Conservation (phyloP, 2,329 filamentous ascomycete species). For the Colletotrichum orchidophilum region DNA sequence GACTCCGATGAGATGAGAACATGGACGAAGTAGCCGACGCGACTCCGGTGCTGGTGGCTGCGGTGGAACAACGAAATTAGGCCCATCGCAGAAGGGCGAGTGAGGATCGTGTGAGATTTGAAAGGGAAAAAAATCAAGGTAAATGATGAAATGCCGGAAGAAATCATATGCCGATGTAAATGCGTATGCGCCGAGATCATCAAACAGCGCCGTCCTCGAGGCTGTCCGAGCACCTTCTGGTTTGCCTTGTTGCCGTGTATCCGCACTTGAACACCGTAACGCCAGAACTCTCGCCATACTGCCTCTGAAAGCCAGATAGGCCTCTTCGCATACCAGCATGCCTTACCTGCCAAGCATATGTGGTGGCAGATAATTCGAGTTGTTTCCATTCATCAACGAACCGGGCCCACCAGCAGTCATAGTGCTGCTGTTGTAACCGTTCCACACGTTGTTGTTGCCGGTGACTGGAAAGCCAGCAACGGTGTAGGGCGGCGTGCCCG, state of each 20-base stretch:
- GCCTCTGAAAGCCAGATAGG: not conserved
- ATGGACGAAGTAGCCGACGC: not conserved
- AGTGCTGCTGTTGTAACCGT: conserved; percentile 25
- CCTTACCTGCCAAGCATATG: conserved; percentile 47
- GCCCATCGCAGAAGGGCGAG: not conserved
- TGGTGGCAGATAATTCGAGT: conserved; percentile 41
- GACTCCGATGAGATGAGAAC: not conserved
- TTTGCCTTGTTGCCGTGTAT: conserved; percentile 8
- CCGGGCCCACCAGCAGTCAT: conserved; percentile 35
- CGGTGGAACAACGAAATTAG: not conserved
- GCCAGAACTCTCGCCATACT: conserved; percentile 5
- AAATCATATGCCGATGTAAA: conserved; percentile 27
- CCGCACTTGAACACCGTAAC: conserved; percentile 15
- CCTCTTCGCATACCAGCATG: not conserved
- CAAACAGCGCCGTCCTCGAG: not conserved
- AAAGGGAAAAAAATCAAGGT: not conserved
- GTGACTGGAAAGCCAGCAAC: conserved; percentile 33
- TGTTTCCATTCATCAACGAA: conserved; percentile 35
- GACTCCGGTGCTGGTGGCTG: not conserved
- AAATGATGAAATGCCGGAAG: not conserved
- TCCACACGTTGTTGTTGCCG: conserved; percentile 35
- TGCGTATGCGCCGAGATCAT: conserved; percentile 20
- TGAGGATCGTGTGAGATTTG: conserved; percentile 1
- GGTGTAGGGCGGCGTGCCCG: conserved; percentile 25
- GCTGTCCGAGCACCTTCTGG: not conserved